Evolutionary conservation across 2,329 filamentous ascomycete species (phyloP).

Genomic region (Lomentospora prolificans): DNA sequence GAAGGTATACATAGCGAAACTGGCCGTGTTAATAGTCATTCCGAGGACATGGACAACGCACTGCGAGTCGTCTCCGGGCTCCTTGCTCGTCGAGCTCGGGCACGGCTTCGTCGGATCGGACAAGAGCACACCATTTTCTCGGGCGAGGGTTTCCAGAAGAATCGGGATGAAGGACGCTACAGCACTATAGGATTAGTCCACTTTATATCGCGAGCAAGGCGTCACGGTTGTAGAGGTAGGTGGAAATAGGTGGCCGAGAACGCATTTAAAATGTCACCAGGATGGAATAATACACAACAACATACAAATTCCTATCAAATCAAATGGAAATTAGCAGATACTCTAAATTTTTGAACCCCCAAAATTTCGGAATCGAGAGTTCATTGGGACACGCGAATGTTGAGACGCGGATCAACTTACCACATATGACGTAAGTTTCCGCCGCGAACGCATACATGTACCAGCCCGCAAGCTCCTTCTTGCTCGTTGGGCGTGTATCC

Average conservation of each 20-base stretch:
- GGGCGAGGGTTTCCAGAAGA: conserved; percentile 82
- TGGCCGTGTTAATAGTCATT: conserved; percentile 84
- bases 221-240: too few species aligned
- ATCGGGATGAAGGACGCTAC: conserved; percentile 91
- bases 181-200: neutral
- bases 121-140: conserved; percentile 81
- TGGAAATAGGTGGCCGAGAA: too few species aligned
- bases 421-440: conserved; percentile 89
- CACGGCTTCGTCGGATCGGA: conserved; percentile 70
- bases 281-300: conserved; percentile 5
- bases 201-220: too few species aligned
- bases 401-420: conserved; percentile 35
- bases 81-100: conserved; percentile 48
- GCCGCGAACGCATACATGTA: conserved; percentile 95
- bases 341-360: neutral
- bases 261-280: too few species aligned
- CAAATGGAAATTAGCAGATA: neutral
- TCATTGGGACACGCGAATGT: too few species aligned
- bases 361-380: neutral
- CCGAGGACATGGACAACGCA: conserved; percentile 79
- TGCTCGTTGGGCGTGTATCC: conserved; percentile 79
- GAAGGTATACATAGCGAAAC: conserved; percentile 98
- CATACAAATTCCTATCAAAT: conserved; percentile 19
- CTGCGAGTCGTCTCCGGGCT: conserved; percentile 41
- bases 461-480: conserved; percentile 84